Evolutionary conservation across 2,329 filamentous ascomycete species (phyloP), one percentile per base, ranked within the genome.

Genomic region (Colletotrichum echinochloae): DNA sequence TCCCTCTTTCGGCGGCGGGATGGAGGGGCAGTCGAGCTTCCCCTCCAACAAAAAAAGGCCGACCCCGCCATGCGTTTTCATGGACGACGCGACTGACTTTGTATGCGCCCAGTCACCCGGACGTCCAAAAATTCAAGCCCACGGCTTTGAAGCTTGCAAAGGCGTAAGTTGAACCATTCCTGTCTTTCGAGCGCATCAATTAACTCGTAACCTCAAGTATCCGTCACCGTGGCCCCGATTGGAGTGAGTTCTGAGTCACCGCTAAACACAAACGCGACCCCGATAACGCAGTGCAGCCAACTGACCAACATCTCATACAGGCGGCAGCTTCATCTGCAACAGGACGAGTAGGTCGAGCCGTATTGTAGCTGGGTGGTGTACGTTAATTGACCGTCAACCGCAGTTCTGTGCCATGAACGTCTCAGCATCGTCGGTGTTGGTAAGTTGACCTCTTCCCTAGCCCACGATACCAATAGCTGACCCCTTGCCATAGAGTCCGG

Each of bases 381-480:
- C 33, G 4, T 51, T 56, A 64, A 72, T 74, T 83, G 73, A 83
- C 78, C 66, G 63, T 70, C 56, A 28, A 73, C 73, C 77, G 63
- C 79, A 95, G 92, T 99, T 81, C 90, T 99, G 76, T 96, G 95
- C 79, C 96, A 99, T 88, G 96, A 99, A 84, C 93, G 96, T 84
- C 87, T 99, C 81, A 96, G 94, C 81, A 98, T 99, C 81, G 96
- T 99, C 80, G 96, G 96, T 81, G 93, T 98, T 81, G 94, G 94
- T 96, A 86, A 79, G 91, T 86, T 74, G 72, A 65, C 55, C 61
- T 74, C 67, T 59, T 30, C 41, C 41, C 56, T 20, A n/a, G 18
- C 33, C 46, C 28, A 18, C 35, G 26, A 14, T 30, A 51, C 28
- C 62, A 35, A 39, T 66, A 56, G 66, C 74, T 78, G 44, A 76